These are phyloP conservation scores for Nicotiana benthamiana DNA, from an alignment of 257 asterid genomes.

Conservation along the genomic window DNA sequence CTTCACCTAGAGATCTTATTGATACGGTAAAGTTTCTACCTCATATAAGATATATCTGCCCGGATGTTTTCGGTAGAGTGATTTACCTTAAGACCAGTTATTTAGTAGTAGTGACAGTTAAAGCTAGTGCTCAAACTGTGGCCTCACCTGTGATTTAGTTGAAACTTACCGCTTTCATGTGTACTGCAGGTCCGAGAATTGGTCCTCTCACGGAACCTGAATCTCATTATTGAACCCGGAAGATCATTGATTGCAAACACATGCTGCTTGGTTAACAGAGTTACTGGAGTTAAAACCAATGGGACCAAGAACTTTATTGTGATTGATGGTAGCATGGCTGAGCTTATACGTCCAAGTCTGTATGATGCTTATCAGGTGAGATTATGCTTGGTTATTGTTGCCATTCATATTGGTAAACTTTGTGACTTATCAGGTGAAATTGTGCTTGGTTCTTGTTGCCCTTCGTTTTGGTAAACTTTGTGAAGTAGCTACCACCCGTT, in stretches of 20 bases:
- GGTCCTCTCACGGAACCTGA: slow-evolving; percentile 74
- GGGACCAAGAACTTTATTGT: slow-evolving; percentile 85
- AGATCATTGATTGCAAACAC: slow-evolving; percentile 93
- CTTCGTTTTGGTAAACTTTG: no score
- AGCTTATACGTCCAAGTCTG: slow-evolving; percentile 93
- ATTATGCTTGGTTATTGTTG: not conserved
- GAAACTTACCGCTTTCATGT: not conserved
- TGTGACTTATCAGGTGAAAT: no score
- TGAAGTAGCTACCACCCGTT: no score
- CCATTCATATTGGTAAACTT: not conserved
- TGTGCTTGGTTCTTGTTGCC: no score
- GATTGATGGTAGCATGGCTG: slow-evolving; percentile 97
- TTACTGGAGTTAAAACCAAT: slow-evolving; percentile 91
- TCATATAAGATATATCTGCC: not conserved
- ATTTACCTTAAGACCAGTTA: not conserved
- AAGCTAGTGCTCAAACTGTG: not conserved
- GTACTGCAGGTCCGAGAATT: slow-evolving; percentile 64
- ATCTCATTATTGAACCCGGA: slow-evolving; percentile 95
- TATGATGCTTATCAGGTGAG: slow-evolving; percentile 29
- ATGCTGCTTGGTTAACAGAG: slow-evolving; percentile 84
- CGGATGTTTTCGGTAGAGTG: not conserved
- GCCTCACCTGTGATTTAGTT: not conserved
- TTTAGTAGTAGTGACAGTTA: not conserved
- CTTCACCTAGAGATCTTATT: slow-evolving; percentile 82
- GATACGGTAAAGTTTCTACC: slow-evolving; percentile 53